phyloP scores from a whole-genome alignment of 306 rosid genomes.

The Oemleria cerasiformis region DNA sequence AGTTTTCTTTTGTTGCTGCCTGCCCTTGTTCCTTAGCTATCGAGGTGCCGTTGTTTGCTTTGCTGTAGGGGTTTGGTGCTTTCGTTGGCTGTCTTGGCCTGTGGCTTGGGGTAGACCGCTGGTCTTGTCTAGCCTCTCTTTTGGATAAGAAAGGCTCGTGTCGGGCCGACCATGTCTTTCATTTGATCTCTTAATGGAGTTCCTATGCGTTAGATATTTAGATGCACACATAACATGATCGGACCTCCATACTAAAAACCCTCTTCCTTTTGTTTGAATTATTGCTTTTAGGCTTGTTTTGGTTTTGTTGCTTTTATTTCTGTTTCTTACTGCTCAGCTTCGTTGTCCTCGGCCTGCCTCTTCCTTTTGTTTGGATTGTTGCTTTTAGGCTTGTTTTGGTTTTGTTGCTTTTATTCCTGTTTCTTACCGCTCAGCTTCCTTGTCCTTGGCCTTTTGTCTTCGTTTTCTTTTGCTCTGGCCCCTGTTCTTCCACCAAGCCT shows the following conservation, averaged over 20 bases:
- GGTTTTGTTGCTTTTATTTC: background rate
- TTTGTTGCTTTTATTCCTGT: background rate
- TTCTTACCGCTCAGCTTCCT: background rate
- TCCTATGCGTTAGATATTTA: too few relatives aligned
- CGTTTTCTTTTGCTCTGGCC: background rate
- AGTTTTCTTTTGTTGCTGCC: background rate
- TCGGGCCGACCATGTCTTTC: too few relatives aligned
- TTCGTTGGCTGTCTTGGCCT: background rate
- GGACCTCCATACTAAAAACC: too few relatives aligned
- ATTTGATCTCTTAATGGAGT: too few relatives aligned
- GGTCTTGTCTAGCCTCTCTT: background rate
- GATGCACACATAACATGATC: too few relatives aligned
- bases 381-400: background rate
- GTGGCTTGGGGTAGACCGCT: background rate
- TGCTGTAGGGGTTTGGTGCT: background rate
- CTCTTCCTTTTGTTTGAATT: background rate
- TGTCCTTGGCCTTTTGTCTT: background rate
- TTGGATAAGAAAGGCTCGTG: background rate
- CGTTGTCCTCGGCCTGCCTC: background rate
- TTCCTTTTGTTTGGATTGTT: background rate
- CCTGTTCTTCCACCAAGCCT: background rate
- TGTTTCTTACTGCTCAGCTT: background rate
- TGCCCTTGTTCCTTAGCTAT: background rate
- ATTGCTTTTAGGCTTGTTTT: background rate
- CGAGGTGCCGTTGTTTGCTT: background rate